Percentiles rank a stretch among this genome's conserved stretches.
Evolutionary conservation across 176 grass and related monocot species (phyloP).

Genomic region (Olyra latifolia): DNA sequence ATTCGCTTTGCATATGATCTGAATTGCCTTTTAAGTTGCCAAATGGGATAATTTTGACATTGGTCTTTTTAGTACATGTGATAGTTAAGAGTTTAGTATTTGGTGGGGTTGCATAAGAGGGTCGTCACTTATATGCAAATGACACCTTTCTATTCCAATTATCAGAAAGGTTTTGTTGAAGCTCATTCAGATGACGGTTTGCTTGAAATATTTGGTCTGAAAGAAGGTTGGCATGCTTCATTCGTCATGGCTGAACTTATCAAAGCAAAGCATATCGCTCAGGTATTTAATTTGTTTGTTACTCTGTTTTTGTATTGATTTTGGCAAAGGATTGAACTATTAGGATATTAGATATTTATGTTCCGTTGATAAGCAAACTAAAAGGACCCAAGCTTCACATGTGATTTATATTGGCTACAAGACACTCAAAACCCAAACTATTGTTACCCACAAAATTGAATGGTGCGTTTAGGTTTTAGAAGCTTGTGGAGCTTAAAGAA

Average conservation of each 20-base stretch:
- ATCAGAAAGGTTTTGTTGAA: conserved; percentile 80
- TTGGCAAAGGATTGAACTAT: background rate
- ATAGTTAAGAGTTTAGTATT: background rate
- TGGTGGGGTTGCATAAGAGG: background rate
- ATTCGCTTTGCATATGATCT: conserved; percentile 11
- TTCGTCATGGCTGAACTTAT: conserved; percentile 95
- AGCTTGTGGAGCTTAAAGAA: background rate
- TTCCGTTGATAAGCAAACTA: background rate
- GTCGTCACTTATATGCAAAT: conserved; percentile 15
- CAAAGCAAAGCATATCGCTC: conserved; percentile 92
- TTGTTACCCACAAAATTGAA: background rate
- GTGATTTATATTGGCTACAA: background rate
- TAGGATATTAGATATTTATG: background rate
- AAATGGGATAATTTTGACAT: background rate
- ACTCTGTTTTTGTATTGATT: background rate
- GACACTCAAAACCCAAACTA: background rate
- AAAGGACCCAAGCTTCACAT: background rate
- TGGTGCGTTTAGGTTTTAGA: background rate
- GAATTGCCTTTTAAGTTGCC: background rate
- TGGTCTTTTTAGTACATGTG: background rate
- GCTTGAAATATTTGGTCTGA: conserved; percentile 97
- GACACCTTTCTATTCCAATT: conserved; percentile 21
- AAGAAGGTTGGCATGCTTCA: conserved; percentile 99
- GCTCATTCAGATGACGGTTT: conserved; percentile 90
- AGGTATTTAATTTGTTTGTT: conserved; percentile 46